Conservation (phyloP, 164 flowering plant genomes). For the Tetrastigma voinierianum region DNA sequence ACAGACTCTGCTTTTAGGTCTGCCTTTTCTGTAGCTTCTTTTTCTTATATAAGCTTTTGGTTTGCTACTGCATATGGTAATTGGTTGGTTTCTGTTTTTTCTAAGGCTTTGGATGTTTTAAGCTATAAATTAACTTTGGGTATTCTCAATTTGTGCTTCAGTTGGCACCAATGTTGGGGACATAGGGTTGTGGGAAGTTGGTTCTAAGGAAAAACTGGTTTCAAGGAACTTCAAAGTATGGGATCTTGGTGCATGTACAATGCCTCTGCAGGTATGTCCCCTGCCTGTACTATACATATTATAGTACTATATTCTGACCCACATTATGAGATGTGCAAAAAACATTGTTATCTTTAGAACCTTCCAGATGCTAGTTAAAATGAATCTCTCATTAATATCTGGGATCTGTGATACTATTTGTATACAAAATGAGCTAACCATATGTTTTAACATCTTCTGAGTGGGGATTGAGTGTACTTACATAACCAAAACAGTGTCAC, state of each 20-base stretch:
- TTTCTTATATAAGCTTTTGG: slow-evolving; percentile 3
- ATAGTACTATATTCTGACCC: not conserved
- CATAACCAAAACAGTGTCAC: too few relatives aligned
- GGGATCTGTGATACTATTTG: too few relatives aligned
- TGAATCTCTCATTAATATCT: too few relatives aligned
- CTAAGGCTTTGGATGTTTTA: not conserved
- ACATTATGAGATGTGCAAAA: not conserved
- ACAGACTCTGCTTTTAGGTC: slow-evolving; percentile 76
- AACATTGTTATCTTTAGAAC: too few relatives aligned
- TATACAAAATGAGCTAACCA: too few relatives aligned
- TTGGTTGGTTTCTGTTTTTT: not conserved
- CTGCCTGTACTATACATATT: not conserved
- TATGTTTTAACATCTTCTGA: too few relatives aligned
- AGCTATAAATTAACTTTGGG: slow-evolving; percentile 9
- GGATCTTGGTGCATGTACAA: slow-evolving; percentile 62
- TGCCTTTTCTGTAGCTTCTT: slow-evolving; percentile 15
- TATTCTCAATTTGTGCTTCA: slow-evolving; percentile 26
- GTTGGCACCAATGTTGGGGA: slow-evolving; percentile 90
- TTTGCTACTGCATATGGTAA: not conserved
- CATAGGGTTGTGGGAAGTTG: slow-evolving; percentile 77
- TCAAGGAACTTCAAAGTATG: slow-evolving; percentile 74
- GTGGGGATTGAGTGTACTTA: too few relatives aligned
- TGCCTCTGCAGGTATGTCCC: slow-evolving; percentile 58
- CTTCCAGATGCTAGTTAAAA: too few relatives aligned
- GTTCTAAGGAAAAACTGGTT: slow-evolving; percentile 56